These are phyloP conservation scores for Colletotrichum godetiae DNA, from an alignment of 2,329 filamentous ascomycete genomes.

Conservation along the genomic window DNA sequence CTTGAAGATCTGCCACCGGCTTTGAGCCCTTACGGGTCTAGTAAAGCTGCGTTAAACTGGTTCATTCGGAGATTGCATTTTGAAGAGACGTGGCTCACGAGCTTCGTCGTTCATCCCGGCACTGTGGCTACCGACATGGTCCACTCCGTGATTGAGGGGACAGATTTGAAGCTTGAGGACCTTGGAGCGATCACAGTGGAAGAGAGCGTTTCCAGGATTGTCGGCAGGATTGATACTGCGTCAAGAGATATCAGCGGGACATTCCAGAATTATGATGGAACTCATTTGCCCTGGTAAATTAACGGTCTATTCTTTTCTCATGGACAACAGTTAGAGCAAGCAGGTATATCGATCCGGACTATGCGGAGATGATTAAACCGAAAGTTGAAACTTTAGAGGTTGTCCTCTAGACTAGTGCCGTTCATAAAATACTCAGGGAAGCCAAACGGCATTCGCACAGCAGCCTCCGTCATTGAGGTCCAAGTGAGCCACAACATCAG, in stretches of 20 bases:
- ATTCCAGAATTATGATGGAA: background rate
- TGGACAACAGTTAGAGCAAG: too few species aligned
- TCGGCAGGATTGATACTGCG: background rate
- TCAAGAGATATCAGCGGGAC: background rate
- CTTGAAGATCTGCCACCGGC: background rate
- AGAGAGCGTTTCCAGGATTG: slow-evolving; percentile 18
- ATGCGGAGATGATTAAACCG: too few species aligned
- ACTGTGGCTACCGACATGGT: background rate
- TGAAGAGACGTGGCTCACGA: slow-evolving; percentile 40
- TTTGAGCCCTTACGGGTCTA: slow-evolving; percentile 35
- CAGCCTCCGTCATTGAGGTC: background rate
- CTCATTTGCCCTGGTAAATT: background rate
- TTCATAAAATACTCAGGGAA: background rate
- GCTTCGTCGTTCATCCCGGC: slow-evolving; percentile 27
- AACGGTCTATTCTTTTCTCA: too few species aligned
- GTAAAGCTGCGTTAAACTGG: slow-evolving; percentile 37
- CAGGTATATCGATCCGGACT: background rate
- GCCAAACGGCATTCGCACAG: slow-evolving; percentile 6
- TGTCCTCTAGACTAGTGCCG: background rate
- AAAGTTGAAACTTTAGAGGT: background rate
- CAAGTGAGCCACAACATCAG: slow-evolving; percentile 9
- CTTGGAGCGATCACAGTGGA: slow-evolving; percentile 33
- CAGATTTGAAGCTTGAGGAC: background rate
- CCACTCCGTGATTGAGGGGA: background rate
- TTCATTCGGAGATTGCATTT: slow-evolving; percentile 36